Conservation (phyloP, 2,329 filamentous ascomycete species). For the Graphilbum fragrans region DNA sequence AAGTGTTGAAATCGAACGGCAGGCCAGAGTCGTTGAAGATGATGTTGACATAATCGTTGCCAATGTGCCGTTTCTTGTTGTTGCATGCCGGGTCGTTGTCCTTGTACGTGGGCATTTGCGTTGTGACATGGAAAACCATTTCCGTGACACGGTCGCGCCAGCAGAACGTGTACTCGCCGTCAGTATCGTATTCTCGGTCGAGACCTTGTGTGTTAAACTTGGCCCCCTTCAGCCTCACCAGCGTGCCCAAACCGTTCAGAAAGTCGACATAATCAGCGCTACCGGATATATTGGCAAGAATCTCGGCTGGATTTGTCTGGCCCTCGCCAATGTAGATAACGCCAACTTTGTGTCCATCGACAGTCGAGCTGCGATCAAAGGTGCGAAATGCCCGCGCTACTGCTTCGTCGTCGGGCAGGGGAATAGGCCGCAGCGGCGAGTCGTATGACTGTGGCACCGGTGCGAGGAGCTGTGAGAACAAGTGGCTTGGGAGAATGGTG, state of each 20-base stretch:
- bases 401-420: conserved; percentile 58
- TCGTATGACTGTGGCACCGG: conserved; percentile 47
- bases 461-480: conserved; percentile 58
- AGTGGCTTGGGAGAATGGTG: conserved; percentile 58
- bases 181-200: conserved; percentile 62
- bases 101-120: conserved; percentile 88
- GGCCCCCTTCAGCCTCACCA: conserved; percentile 69
- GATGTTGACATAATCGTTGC: conserved; percentile 96
- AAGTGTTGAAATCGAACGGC: conserved; percentile 80
- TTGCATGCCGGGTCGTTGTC: conserved; percentile 64
- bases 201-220: conserved; percentile 90
- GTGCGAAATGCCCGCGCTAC: conserved; percentile 62
- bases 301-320: conserved; percentile 71
- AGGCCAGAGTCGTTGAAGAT: conserved; percentile 95
- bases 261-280: conserved; percentile 84
- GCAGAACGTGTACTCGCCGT: conserved; percentile 81
- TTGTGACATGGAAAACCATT: conserved; percentile 90
- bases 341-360: conserved; percentile 92
- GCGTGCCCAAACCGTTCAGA: conserved; percentile 66
- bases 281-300: conserved; percentile 75
- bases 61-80: conserved; percentile 87
- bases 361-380: conserved; percentile 79
- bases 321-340: conserved; percentile 86
- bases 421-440: conserved; percentile 53
- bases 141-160: conserved; percentile 95